Conservation (phyloP, 1,284 basidiomycete genomes). For the Ganoderma lucidum region DNA sequence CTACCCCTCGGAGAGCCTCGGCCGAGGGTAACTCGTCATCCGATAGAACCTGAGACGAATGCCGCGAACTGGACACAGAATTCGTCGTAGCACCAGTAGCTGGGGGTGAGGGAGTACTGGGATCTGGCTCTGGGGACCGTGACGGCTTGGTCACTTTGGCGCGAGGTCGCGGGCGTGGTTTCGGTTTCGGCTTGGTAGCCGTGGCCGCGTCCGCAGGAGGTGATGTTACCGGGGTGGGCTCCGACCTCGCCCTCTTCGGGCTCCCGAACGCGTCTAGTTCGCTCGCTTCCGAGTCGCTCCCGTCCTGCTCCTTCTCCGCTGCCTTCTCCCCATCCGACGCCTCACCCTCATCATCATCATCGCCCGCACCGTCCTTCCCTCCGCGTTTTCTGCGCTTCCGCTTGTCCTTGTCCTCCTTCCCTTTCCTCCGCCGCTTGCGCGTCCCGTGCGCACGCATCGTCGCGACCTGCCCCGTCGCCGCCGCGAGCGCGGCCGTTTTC, state of each 20-base stretch:
- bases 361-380: slow-evolving; percentile 26
- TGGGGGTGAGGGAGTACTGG: background rate
- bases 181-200: slow-evolving; percentile 25
- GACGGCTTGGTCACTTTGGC: slow-evolving; percentile 5
- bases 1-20: slow-evolving; percentile 2
- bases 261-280: slow-evolving; percentile 37
- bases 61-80: background rate
- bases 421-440: slow-evolving; percentile 67
- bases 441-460: slow-evolving; percentile 74
- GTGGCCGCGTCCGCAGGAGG: slow-evolving; percentile 25
- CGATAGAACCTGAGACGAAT: slow-evolving; percentile 10
- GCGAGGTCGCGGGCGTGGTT: slow-evolving; percentile 35
- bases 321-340: slow-evolving; percentile 30
- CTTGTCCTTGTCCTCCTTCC: slow-evolving; percentile 36
- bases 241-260: slow-evolving; percentile 32
- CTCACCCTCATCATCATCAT: slow-evolving; percentile 19
- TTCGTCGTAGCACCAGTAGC: background rate
- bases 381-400: slow-evolving; percentile 37
- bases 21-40: slow-evolving; percentile 21
- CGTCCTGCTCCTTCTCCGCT: slow-evolving; percentile 12
- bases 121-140: background rate
- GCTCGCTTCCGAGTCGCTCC: slow-evolving; percentile 33
- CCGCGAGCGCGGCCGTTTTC: slow-evolving; percentile 57
- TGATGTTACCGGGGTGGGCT: slow-evolving; percentile 33
- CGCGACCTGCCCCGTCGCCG: slow-evolving; percentile 51